Evolutionary conservation across 2,329 filamentous ascomycete species (phyloP).

Genomic region (Onygena corvina): DNA sequence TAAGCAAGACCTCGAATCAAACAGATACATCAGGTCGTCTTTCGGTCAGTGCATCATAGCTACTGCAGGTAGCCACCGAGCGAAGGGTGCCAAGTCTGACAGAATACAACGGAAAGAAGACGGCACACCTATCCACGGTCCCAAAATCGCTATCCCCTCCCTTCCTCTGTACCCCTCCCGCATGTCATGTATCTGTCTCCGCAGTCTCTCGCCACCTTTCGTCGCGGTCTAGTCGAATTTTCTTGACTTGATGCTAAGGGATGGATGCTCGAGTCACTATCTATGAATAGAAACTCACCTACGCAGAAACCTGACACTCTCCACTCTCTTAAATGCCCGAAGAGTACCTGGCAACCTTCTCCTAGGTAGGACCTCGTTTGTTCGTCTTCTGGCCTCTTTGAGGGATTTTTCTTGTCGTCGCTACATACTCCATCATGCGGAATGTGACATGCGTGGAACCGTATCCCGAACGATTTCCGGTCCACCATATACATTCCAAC

Average conservation of each 20-base stretch:
- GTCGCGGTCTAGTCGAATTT: background rate
- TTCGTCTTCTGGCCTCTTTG: no score
- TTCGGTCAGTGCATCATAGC: background rate
- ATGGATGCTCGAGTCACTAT: no score
- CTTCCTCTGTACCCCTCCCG: conserved; percentile 1
- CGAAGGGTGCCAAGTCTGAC: background rate
- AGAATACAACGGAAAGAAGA: background rate
- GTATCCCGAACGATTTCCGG: conserved; percentile 6
- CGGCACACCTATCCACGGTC: conserved; percentile 2
- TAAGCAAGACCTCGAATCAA: conserved; percentile 1
- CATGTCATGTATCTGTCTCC: conserved; percentile 1
- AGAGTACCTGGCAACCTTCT: background rate
- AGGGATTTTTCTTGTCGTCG: background rate
- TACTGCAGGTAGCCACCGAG: background rate
- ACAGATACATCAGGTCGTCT: background rate
- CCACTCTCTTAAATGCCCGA: background rate
- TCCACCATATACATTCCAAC: background rate
- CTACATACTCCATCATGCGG: background rate
- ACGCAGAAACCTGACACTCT: background rate
- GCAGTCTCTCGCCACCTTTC: background rate
- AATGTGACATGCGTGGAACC: conserved; percentile 1
- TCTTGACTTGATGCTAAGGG: conserved; percentile 5
- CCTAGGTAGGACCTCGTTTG: no score
- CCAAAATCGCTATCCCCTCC: background rate
- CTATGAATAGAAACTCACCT: conserved; percentile 1